Evolutionary conservation across 2,329 filamentous ascomycete genomes (phyloP).

Genomic region (Alternaria panax): DNA sequence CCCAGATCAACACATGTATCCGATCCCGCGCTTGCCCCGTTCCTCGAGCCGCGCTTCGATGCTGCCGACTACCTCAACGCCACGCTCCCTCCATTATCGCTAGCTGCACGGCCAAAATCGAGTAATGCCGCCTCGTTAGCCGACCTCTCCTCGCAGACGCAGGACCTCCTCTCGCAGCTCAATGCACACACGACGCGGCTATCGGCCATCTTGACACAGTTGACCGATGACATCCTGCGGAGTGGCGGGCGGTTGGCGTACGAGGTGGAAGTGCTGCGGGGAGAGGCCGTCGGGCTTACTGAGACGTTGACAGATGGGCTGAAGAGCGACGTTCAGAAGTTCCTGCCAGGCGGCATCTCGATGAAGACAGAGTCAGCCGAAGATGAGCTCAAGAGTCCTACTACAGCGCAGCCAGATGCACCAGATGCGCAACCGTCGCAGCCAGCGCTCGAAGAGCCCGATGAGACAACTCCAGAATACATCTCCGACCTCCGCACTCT

Average conservation of each 20-base stretch:
- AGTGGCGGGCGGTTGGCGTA: constrained; percentile 89
- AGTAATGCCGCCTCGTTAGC: constrained; percentile 66
- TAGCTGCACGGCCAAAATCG: constrained; percentile 51
- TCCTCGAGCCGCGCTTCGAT: constrained; percentile 80
- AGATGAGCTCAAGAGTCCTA: constrained; percentile 6
- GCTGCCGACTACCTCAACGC: constrained; percentile 85
- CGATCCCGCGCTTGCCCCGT: constrained; percentile 76
- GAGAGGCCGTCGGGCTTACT: constrained; percentile 81
- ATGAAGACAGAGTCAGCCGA: constrained; percentile 16
- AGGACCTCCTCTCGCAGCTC: constrained; percentile 84
- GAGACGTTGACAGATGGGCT: constrained; percentile 79
- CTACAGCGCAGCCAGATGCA: constrained; percentile 1
- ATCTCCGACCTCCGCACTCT: constrained; percentile 83
- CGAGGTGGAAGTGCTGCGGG: constrained; percentile 91
- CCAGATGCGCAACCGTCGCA: constrained; percentile 2
- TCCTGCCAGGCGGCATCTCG: constrained; percentile 64
- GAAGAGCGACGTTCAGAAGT: constrained; percentile 73
- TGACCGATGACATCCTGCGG: constrained; percentile 93
- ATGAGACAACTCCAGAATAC: constrained; percentile 54
- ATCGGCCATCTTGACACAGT: constrained; percentile 79
- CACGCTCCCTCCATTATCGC: constrained; percentile 72
- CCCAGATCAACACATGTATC: constrained; percentile 63
- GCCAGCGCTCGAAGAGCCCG: background rate
- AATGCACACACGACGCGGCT: constrained; percentile 87
- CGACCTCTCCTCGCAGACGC: constrained; percentile 81